phyloP scores from a whole-genome alignment of 2,329 filamentous ascomycete species.

The Fusarium keratoplasticum region DNA sequence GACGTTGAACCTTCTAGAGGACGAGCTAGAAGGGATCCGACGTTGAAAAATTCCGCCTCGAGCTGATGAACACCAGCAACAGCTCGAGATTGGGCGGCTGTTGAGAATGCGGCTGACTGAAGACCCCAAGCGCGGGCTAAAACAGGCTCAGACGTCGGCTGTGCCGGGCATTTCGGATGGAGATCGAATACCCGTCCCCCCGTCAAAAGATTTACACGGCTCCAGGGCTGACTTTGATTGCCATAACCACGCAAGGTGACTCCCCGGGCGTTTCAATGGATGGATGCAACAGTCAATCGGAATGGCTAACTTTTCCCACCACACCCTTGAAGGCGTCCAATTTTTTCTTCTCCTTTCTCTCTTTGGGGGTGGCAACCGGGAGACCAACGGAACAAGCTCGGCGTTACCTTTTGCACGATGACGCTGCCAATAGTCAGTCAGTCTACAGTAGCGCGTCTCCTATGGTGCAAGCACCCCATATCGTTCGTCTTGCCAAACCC shows the following conservation, averaged over 20 bases:
- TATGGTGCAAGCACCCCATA: slow-evolving; percentile 9
- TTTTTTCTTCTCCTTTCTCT: neutral
- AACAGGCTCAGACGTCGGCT: slow-evolving; percentile 1
- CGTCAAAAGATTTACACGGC: slow-evolving; percentile 13
- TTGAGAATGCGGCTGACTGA: slow-evolving; percentile 11
- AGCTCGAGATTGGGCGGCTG: slow-evolving; percentile 5
- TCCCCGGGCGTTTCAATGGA: slow-evolving; percentile 17
- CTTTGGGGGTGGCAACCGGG: slow-evolving; percentile 15
- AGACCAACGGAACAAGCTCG: slow-evolving; percentile 27
- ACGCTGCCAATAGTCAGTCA: slow-evolving; percentile 27
- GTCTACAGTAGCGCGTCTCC: slow-evolving; percentile 24
- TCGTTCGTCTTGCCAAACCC: slow-evolving; percentile 14
- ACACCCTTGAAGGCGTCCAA: neutral
- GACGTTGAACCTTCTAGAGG: slow-evolving; percentile 3
- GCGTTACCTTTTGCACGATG: slow-evolving; percentile 28
- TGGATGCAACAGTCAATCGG: slow-evolving; percentile 26
- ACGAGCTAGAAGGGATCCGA: neutral
- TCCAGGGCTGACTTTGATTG: slow-evolving; percentile 8
- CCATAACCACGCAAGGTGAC: slow-evolving; percentile 7
- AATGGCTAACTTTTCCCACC: neutral
- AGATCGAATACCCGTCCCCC: neutral
- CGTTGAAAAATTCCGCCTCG: neutral
- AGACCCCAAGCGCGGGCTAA: neutral
- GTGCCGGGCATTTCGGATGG: neutral
- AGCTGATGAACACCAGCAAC: neutral